These are phyloP conservation scores for Mycena vitilis DNA, from an alignment of 768 basidiomycete genomes.

Conservation along the genomic window DNA sequence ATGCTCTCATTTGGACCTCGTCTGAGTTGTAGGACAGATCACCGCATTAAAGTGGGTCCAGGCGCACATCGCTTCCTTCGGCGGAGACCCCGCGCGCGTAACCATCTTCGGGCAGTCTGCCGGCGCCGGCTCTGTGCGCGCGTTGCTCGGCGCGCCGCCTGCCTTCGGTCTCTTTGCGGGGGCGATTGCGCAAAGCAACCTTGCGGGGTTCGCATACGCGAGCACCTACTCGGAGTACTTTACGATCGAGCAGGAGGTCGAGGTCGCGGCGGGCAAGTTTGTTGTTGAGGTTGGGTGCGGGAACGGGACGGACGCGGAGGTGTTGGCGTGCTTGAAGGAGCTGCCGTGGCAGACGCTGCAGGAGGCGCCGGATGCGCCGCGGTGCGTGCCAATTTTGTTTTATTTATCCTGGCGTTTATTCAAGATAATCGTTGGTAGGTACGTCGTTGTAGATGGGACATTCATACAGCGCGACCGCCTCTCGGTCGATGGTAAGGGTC, in stretches of 20 bases:
- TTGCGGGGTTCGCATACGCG: conserved; percentile 62
- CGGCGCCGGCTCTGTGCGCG: conserved; percentile 59
- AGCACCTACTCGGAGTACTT: conserved; percentile 61
- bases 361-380: conserved; percentile 48
- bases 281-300: conserved; percentile 55
- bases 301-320: conserved; percentile 40
- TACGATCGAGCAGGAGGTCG: conserved; percentile 55
- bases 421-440: conserved; percentile 37
- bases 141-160: conserved; percentile 48
- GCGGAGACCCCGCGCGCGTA: conserved; percentile 64
- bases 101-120: conserved; percentile 69
- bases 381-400: conserved; percentile 3
- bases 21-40: conserved; percentile 33
- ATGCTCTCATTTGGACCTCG: background rate
- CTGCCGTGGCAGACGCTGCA: conserved; percentile 51
- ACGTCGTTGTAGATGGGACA: conserved; percentile 60
- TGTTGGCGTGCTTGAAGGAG: conserved; percentile 52
- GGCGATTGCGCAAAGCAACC: conserved; percentile 58
- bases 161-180: conserved; percentile 54
- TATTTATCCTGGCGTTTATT: background rate
- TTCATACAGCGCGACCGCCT: conserved; percentile 54
- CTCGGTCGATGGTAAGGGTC: conserved; percentile 52
- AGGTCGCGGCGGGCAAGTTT: conserved; percentile 46
- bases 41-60: conserved; percentile 59
- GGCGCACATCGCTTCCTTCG: conserved; percentile 65